Evolutionary conservation across 768 basidiomycete species (phyloP), one percentile per base, ranked within the genome.

Genomic region (Naematelia aurantialba): DNA sequence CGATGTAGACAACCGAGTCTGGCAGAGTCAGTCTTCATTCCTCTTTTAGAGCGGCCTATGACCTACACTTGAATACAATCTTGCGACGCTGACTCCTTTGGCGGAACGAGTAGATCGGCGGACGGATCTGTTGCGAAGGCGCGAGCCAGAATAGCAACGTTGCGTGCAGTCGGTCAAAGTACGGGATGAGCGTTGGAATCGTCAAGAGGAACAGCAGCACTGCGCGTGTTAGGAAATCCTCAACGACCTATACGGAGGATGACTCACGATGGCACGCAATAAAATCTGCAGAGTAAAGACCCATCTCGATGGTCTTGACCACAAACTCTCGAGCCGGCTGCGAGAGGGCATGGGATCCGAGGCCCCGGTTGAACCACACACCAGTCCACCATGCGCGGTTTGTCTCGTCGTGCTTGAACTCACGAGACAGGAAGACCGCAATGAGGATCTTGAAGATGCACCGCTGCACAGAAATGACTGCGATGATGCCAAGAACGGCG

Each of bases 321-420:
- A 97, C 79, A 69, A 91, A 97, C 81, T 98, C 96, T 74, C 96
- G 88, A 26, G 89, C 91, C 52, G 94, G 94, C 75, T 98, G 96
- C n/a, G 91, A 92, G 85, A 94, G 89, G 45, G 87, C 91, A 75
- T 91, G 87, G 3, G 84, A 72, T 45, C 94, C 93, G 24, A 99
- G 83, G 3, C 91, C 91, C 52, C 92, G 87, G 45, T 93, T 93
- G 76, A 92, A 94, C 96, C 96, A 97, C 2, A 78, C 76, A 70
- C 76, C 73, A 29, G 93, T 94, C 96, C 96, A 99, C 94, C 94
- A 99, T 5, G 93, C 93, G 25, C 91, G 83, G 79, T 98, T 98
- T 31, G 91, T 93, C 79, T 98, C 93, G 75, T 99, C 96, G 75
- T 98, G 92, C 80, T 99, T 99, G 84, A 96, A 96, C 78, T 99